These are phyloP conservation scores for Nidularia sp. DNA, from an alignment of 768 basidiomycete genomes.

Conservation along the genomic window DNA sequence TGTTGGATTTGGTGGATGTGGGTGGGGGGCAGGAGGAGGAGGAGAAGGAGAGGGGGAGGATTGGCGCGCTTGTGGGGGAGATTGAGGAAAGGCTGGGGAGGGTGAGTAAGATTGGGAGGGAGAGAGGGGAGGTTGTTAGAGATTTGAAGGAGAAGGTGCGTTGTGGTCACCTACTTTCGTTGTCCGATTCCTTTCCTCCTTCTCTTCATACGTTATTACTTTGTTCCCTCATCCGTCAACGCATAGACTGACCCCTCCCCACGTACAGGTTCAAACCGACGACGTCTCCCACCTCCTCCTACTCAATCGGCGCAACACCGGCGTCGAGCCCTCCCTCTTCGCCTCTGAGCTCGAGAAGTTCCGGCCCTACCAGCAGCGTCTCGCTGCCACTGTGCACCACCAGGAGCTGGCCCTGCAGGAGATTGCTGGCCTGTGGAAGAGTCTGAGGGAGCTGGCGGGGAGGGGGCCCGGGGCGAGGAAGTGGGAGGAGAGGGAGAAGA, in stretches of 20 bases:
- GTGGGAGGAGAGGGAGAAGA: conserved; percentile 80
- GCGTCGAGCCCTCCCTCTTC: conserved; percentile 84
- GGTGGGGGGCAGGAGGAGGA: conserved; percentile 48
- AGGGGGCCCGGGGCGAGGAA: conserved; percentile 74
- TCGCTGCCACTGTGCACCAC: conserved; percentile 73
- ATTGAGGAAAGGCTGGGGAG: conserved; percentile 77
- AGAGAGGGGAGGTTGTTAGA: conserved; percentile 82
- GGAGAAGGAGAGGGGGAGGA: conserved; percentile 63
- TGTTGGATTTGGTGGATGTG: conserved; percentile 67
- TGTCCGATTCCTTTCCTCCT: not conserved
- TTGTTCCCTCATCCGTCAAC: too few species aligned
- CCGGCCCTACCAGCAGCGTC: conserved; percentile 81
- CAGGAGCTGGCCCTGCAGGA: conserved; percentile 76
- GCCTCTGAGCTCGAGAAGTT: conserved; percentile 96
- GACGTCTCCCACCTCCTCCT: conserved; percentile 95
- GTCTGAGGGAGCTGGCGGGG: conserved; percentile 67
- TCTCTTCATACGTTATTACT: too few species aligned
- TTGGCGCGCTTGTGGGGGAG: conserved; percentile 61
- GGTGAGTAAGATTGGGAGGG: conserved; percentile 78
- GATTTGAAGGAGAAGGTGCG: conserved; percentile 94
- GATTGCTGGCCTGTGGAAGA: conserved; percentile 68
- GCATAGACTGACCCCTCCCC: not conserved
- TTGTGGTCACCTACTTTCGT: not conserved
- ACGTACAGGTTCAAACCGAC: conserved; percentile 79
- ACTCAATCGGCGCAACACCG: conserved; percentile 80